Conservation (phyloP, 352 stramenopile species). For the Phytophthora agathidicida region DNA sequence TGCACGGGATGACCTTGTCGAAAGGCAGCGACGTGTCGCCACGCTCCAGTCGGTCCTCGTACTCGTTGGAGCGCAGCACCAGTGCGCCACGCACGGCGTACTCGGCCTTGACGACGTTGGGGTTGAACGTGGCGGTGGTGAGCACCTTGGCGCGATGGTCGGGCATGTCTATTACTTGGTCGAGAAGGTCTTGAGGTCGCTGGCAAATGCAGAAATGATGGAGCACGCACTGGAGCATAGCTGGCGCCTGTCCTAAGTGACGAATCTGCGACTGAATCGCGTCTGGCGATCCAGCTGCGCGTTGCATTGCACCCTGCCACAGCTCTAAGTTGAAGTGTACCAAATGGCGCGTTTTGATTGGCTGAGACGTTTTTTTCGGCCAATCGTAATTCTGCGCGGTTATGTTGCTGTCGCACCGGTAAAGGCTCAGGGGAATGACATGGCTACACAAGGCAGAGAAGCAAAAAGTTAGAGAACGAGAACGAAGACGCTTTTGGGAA, state of each 20-base stretch:
- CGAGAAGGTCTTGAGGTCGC: neutral
- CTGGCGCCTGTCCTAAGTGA: no score
- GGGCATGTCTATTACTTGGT: neutral
- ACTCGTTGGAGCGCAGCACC: constrained; percentile 82
- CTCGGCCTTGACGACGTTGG: constrained; percentile 75
- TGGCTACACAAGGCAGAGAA: no score
- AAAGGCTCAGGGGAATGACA: no score
- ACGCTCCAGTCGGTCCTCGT: constrained; percentile 65
- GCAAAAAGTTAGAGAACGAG: no score
- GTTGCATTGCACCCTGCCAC: constrained; percentile 1
- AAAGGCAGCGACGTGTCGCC: constrained; percentile 79
- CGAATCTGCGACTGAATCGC: neutral
- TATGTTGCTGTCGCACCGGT: neutral
- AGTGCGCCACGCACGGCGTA: constrained; percentile 91
- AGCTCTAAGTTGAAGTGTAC: no score
- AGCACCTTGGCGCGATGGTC: constrained; percentile 1
- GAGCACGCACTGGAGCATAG: no score
- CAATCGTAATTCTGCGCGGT: constrained; percentile 3
- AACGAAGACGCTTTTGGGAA: no score
- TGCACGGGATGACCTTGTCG: constrained; percentile 96
- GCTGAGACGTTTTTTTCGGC: neutral
- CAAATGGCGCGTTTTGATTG: neutral
- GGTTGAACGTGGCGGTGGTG: constrained; percentile 54
- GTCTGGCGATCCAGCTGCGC: constrained; percentile 4
- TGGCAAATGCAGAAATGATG: constrained; percentile 1